Evolutionary conservation across 495 filamentous ascomycete genomes (phyloP).

Genomic region (Xanthoparmelia taractica): DNA sequence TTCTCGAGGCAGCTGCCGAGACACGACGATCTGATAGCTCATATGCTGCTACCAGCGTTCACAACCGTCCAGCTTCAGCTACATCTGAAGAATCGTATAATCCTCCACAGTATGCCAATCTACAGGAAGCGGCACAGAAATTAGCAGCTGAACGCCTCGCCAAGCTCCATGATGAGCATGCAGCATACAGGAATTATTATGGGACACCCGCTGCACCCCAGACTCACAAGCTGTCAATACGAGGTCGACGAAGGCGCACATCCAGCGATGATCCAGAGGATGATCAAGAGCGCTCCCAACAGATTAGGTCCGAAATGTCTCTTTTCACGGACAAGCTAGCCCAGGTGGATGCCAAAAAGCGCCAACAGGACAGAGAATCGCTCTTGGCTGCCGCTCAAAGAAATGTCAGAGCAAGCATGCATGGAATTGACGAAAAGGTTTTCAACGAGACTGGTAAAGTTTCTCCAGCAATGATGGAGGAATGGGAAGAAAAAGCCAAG

Average conservation of each 20-base stretch:
- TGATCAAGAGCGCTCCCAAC: conserved; percentile 59
- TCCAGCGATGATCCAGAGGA: conserved; percentile 62
- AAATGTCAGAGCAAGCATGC: conserved; percentile 71
- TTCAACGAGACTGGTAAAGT: conserved; percentile 69
- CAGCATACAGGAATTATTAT: conserved; percentile 66
- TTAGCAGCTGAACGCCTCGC: conserved; percentile 75
- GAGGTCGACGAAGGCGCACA: conserved; percentile 51
- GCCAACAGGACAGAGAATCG: conserved; percentile 60
- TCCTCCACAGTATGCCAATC: conserved; percentile 45
- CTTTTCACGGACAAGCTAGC: conserved; percentile 59
- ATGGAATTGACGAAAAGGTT: conserved; percentile 70
- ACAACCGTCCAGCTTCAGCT: conserved; percentile 34
- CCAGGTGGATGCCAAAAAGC: conserved; percentile 66
- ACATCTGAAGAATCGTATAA: conserved; percentile 34
- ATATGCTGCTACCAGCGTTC: conserved; percentile 37
- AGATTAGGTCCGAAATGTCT: conserved; percentile 75
- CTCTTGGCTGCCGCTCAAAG: conserved; percentile 73
- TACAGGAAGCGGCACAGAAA: conserved; percentile 80
- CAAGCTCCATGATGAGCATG: conserved; percentile 65
- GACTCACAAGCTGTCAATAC: conserved; percentile 46
- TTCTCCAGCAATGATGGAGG: conserved; percentile 56
- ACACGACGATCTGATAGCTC: conserved; percentile 26
- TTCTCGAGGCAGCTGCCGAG: conserved; percentile 40
- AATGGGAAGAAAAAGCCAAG: conserved; percentile 72
- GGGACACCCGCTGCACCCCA: conserved; percentile 45